These are phyloP conservation scores for Oryza brachyantha DNA, from an alignment of 176 grass and related monocot genomes.

Conservation along the genomic window DNA sequence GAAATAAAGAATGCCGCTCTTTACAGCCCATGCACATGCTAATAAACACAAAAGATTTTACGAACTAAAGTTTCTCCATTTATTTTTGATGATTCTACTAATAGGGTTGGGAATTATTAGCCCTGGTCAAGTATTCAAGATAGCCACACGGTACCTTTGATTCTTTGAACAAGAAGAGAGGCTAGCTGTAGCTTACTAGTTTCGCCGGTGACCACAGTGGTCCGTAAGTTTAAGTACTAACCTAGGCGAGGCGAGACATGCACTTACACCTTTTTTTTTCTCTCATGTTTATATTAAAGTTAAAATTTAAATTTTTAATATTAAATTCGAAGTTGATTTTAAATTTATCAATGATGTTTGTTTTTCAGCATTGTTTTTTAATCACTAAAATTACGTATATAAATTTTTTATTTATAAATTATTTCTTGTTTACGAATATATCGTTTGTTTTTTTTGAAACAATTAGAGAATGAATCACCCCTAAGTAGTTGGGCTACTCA, in stretches of 20 bases:
- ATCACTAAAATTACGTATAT: too few species aligned
- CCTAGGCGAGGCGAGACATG: neutral
- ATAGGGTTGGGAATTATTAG: neutral
- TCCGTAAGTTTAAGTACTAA: neutral
- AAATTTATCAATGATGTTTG: too few species aligned
- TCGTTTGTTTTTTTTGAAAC: too few species aligned
- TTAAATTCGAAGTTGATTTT: too few species aligned
- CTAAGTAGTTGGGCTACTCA: neutral
- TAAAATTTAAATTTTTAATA: too few species aligned
- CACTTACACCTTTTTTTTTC: too few species aligned
- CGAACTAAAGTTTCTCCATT: neutral
- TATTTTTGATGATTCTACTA: neutral
- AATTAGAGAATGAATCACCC: too few species aligned
- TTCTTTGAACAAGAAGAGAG: neutral
- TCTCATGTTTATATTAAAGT: too few species aligned
- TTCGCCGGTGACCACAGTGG: neutral
- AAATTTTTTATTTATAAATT: too few species aligned
- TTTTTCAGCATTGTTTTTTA: too few species aligned
- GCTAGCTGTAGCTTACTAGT: neutral
- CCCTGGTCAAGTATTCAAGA: neutral
- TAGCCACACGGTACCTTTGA: neutral
- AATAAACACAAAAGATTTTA: neutral
- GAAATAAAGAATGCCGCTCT: neutral
- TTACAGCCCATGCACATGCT: neutral
- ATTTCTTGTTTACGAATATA: too few species aligned